Conservation (phyloP, 768 basidiomycete species). For the Kwoniella shandongensis region DNA sequence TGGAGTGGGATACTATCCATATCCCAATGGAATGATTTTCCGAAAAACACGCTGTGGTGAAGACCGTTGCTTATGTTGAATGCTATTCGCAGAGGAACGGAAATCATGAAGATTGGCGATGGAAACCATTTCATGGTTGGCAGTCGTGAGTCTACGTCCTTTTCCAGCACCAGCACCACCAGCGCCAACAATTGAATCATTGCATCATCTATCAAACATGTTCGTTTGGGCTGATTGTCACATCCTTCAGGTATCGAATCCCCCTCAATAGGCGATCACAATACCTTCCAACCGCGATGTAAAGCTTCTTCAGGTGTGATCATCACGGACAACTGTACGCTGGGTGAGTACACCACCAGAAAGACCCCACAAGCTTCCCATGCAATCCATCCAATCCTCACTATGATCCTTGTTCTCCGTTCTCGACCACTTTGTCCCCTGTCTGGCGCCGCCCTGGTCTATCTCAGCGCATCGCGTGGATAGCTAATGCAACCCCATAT, state of each 20-base stretch:
- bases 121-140: constrained; percentile 93
- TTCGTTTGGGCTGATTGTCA: too few relatives aligned
- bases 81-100: constrained; percentile 56
- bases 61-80: too few relatives aligned
- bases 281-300: constrained; percentile 79
- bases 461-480: too few relatives aligned
- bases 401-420: neutral
- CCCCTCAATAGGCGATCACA: constrained; percentile 76
- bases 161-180: too few relatives aligned
- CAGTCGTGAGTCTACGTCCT: constrained; percentile 66
- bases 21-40: too few relatives aligned
- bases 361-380: neutral
- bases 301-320: constrained; percentile 80
- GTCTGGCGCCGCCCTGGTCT: too few relatives aligned
- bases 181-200: too few relatives aligned
- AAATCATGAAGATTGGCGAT: constrained; percentile 89
- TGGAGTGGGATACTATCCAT: too few relatives aligned
- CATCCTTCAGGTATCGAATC: constrained; percentile 75
- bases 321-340: constrained; percentile 74
- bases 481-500: too few relatives aligned
- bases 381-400: neutral
- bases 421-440: too few relatives aligned
- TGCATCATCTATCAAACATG: too few relatives aligned
- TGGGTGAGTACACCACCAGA: constrained; percentile 59
- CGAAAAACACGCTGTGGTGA: neutral